These are phyloP conservation scores for Lotus japonicus DNA, from an alignment of 306 rosid genomes.

Conservation along the genomic window DNA sequence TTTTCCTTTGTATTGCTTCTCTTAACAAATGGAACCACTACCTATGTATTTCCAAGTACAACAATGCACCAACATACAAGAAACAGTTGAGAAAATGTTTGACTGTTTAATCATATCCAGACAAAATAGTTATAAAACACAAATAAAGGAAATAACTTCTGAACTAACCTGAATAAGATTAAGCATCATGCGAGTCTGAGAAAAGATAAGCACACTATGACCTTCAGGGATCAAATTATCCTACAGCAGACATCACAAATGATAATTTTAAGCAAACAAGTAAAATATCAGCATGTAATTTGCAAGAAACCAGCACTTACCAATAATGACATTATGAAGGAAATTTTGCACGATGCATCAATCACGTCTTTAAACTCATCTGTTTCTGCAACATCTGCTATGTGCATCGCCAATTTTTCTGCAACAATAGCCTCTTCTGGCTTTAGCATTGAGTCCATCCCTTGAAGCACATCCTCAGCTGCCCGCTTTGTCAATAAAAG, in stretches of 20 bases:
- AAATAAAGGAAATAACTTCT: background rate
- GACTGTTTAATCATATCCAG: background rate
- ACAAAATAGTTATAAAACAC: background rate
- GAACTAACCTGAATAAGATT: constrained; percentile 73
- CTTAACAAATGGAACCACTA: constrained; percentile 1
- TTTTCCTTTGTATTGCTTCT: too few species aligned
- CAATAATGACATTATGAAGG: constrained; percentile 76
- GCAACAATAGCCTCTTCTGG: constrained; percentile 66
- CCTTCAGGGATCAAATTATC: constrained; percentile 71
- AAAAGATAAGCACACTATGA: constrained; percentile 76
- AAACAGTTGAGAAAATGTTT: background rate
- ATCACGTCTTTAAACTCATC: constrained; percentile 51
- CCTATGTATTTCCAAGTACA: background rate
- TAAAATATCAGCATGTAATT: constrained; percentile 1
- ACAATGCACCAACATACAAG: background rate
- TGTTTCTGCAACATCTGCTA: constrained; percentile 68
- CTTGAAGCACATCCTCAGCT: constrained; percentile 89
- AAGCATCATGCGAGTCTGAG: constrained; percentile 98
- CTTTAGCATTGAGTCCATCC: constrained; percentile 63
- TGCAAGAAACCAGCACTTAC: constrained; percentile 31
- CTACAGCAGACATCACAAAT: constrained; percentile 29
- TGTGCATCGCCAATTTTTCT: constrained; percentile 65
- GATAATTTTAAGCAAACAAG: constrained; percentile 4
- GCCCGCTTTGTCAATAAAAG: constrained; percentile 87
- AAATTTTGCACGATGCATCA: constrained; percentile 76